Conservation (phyloP, 2,329 filamentous ascomycete genomes). For the Scedosporium aurantiacum region DNA sequence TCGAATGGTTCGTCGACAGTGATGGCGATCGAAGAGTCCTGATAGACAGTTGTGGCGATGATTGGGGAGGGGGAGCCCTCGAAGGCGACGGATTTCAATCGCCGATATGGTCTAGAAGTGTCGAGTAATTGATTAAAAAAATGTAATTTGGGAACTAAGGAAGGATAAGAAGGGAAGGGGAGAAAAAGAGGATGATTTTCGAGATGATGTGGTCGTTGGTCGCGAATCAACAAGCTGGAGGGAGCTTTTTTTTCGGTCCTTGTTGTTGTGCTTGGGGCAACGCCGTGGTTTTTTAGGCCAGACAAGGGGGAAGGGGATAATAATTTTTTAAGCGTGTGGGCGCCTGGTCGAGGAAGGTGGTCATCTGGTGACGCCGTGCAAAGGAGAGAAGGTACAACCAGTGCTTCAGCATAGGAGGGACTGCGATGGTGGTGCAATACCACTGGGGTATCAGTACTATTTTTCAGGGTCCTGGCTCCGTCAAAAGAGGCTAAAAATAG, state of each 20-base stretch:
- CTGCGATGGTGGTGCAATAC: neutral
- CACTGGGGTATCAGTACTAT: neutral
- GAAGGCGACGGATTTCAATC: neutral
- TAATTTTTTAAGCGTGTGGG: conserved; percentile 2
- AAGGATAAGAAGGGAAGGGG: neutral
- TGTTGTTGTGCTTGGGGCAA: conserved; percentile 1
- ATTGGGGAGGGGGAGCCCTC: neutral
- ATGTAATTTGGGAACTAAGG: neutral
- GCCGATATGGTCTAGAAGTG: neutral
- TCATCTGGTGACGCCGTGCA: conserved; percentile 2
- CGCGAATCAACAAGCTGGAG: neutral
- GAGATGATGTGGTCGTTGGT: conserved; percentile 1
- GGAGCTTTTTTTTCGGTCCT: neutral
- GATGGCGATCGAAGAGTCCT: neutral
- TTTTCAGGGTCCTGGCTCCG: neutral
- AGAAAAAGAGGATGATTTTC: neutral
- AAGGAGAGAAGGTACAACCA: neutral
- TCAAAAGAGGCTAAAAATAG: neutral
- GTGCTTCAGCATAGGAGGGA: neutral
- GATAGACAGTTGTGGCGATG: neutral
- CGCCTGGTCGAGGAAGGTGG: neutral
- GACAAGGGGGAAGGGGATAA: conserved; percentile 5
- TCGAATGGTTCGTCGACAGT: neutral
- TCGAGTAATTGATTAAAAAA: neutral
- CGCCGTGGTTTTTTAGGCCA: neutral